Conservation (phyloP, 345 rosid species). For the Sapria himalayana region DNA sequence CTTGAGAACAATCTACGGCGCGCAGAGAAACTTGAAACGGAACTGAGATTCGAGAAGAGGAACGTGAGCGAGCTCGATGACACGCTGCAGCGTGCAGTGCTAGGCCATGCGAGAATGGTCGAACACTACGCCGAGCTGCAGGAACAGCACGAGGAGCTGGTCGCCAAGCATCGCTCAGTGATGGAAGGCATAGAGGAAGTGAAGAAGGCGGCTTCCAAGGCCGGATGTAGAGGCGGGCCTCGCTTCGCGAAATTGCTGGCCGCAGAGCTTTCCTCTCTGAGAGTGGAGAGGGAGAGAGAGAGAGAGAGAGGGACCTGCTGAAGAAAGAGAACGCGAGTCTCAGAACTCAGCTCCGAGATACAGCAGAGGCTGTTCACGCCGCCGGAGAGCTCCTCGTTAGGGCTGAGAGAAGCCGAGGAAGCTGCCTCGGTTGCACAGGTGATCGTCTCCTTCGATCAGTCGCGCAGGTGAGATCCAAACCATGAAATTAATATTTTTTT, state of each 20-base stretch:
- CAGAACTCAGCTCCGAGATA: constrained; percentile 63
- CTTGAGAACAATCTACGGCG: constrained; percentile 47
- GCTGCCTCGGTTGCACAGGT: constrained; percentile 70
- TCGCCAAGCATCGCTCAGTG: constrained; percentile 41
- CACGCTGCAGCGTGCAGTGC: constrained; percentile 65
- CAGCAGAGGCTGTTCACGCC: constrained; percentile 96
- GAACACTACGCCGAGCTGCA: constrained; percentile 87
- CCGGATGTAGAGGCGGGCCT: constrained; percentile 60
- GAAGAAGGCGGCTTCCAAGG: constrained; percentile 76
- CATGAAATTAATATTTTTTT: too few species aligned
- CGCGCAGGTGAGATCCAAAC: too few species aligned
- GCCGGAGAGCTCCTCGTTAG: constrained; percentile 93
- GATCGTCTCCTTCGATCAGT: too few species aligned
- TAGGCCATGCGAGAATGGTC: constrained; percentile 83
- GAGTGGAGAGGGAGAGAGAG: constrained; percentile 79
- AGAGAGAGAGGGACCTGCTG: constrained; percentile 49
- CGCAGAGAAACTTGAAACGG: constrained; percentile 55
- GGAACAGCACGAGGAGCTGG: constrained; percentile 64
- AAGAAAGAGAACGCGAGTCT: constrained; percentile 68
- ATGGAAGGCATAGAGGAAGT: constrained; percentile 75
- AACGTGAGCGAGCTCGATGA: constrained; percentile 69
- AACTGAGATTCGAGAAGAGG: constrained; percentile 44
- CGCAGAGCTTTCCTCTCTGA: constrained; percentile 51
- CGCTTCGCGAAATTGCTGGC: constrained; percentile 64
- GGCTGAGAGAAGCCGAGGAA: constrained; percentile 82